These are phyloP conservation scores for Moricandia arvensis DNA, from an alignment of 345 rosid species.

Conservation along the genomic window DNA sequence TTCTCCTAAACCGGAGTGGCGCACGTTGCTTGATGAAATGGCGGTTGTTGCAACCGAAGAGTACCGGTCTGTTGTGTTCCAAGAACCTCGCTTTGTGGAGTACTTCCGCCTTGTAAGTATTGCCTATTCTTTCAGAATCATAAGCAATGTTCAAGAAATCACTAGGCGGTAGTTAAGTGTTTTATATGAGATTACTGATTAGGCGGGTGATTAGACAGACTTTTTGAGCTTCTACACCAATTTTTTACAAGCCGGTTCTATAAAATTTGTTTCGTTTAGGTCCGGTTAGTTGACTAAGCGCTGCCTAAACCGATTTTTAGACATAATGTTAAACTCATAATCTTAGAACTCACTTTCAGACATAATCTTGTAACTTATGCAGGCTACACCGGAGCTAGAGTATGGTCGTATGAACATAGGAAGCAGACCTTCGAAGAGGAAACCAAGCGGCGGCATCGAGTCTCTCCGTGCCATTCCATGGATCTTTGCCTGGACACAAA, in stretches of 20 bases:
- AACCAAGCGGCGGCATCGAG: conserved; percentile 96
- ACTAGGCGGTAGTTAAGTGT: too few species aligned
- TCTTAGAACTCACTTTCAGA: too few species aligned
- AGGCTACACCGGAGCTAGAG: conserved; percentile 99
- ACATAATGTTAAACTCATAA: background rate
- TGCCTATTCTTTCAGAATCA: too few species aligned
- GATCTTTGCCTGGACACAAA: conserved; percentile 99
- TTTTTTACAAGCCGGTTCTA: too few species aligned
- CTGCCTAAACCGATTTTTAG: background rate
- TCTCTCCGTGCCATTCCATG: conserved; percentile 99
- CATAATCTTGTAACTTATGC: background rate
- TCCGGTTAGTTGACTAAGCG: too few species aligned
- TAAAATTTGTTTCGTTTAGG: too few species aligned
- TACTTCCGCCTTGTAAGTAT: conserved; percentile 89
- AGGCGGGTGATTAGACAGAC: too few species aligned
- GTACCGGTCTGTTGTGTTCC: conserved; percentile 85
- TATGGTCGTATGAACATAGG: conserved; percentile 99
- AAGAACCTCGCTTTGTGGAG: conserved; percentile 93
- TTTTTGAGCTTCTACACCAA: too few species aligned
- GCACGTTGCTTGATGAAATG: conserved; percentile 84
- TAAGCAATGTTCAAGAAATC: too few species aligned
- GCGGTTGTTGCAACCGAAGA: conserved; percentile 84
- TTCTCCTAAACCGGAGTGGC: conserved; percentile 97
- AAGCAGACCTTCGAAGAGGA: conserved; percentile 93
- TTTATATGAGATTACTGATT: too few species aligned